Evolutionary conservation across 2,329 filamentous ascomycete species (phyloP).

Genomic region (Exophiala calicioides): DNA sequence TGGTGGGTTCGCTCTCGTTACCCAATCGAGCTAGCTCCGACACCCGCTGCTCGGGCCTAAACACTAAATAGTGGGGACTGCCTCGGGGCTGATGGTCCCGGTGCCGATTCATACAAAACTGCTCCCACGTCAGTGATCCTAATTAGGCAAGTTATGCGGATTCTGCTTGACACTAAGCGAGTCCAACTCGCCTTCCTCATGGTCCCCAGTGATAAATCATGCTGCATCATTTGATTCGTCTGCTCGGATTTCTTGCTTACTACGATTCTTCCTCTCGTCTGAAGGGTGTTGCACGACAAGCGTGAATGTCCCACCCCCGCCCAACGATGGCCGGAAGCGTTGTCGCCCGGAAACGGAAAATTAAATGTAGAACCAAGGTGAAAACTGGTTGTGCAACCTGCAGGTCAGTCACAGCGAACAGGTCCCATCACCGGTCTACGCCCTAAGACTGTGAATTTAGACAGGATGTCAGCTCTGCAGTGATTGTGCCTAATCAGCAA

Average conservation of each 20-base stretch:
- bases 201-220: background rate
- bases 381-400: conserved; percentile 49
- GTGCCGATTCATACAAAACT: no score
- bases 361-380: conserved; percentile 38
- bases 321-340: conserved; percentile 30
- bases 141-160: no score
- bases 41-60: no score
- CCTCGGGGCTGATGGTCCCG: no score
- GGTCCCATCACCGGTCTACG: conserved; percentile 23
- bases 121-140: no score
- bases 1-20: conserved; percentile 4
- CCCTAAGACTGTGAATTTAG: conserved; percentile 3
- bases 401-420: conserved; percentile 41
- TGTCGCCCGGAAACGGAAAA: conserved; percentile 34
- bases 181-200: background rate
- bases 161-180: conserved; percentile 6
- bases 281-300: background rate
- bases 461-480: conserved; percentile 12
- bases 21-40: conserved; percentile 1
- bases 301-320: background rate
- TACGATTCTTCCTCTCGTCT: conserved; percentile 2
- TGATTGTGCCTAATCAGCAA: conserved; percentile 24
- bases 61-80: no score
- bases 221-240: conserved; percentile 31
- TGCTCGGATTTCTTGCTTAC: conserved; percentile 29